Evolutionary conservation across 176 grass and related monocot genomes (phyloP), one percentile per base, ranked within the genome.

Genomic region (Zoysia pacifica): DNA sequence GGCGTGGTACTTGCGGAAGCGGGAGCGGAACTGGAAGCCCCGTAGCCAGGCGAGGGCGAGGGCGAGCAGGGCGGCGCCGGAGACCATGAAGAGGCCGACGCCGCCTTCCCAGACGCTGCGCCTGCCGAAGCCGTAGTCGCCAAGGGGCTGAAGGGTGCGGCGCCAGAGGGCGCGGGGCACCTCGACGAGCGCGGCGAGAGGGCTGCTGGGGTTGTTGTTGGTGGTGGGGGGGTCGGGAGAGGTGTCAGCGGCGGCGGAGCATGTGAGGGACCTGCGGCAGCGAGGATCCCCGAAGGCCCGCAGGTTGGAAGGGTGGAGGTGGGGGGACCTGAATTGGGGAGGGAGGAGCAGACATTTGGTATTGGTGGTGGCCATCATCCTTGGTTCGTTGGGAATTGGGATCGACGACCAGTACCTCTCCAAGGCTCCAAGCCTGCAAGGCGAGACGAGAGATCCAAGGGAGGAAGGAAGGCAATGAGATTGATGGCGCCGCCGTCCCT

Each of bases 21-120:
- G 86, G 0, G 93, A 91, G 36, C 97, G 84, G 41, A 95, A 64
- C 84, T 96, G 93, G 88, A 93, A 90, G 0, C 93, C 96, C 0
- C 90, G 74, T 63, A 99, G 90, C 97, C 97, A 99, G 4, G 89
- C 93, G 16, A 99, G 76, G 0, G 90, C 68, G 54, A 99, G 90
- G 19, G 90, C 97, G 9, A 99, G 80, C 19, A 99, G 61, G 15
- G 65, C 90, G 0, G 88, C 93, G 11, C 93, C 97, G 28, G 97
- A 93, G 71, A 99, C 93, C 88, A 99, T 91, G 88, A 99, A 95
- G 70, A 99, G 81, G 68, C 96, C 97, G 43, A 99, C 93, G 43
- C 97, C 97, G 68, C 97, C 97, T 78, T 99, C 97, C 97, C 93
- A 99, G 69, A 99, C 87, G 79, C 93, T 95, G 75, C 84, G 83